Evolutionary conservation across 2,329 filamentous ascomycete genomes (phyloP), one percentile per base, ranked within the genome.

Genomic region (Periconia digitata): DNA sequence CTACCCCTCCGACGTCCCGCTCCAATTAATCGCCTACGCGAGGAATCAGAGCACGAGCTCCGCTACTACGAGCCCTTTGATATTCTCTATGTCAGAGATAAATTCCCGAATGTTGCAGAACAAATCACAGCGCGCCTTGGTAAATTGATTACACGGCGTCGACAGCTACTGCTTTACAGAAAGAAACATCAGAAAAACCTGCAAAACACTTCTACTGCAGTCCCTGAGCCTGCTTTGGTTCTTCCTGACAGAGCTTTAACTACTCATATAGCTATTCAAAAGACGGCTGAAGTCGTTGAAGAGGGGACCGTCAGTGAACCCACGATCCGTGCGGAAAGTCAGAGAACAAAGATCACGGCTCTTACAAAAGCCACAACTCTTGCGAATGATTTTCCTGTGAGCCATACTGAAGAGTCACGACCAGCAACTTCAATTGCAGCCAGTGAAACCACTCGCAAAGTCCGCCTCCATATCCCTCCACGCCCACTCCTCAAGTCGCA

Each of bases 71-170:
- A 53, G 22, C 40, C 23, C 15, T 56, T 51, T 22, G 50, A 56
- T 44, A 17, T 47, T 13, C 15, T 51, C 1, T 43, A 56, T 23
- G 44, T 51, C 7, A 45, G 27, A n/a, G 47, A 53, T 23, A 56
- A 53, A 41, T 49, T 53, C 16, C 45, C 45, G 3, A n/a, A 13
- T 15, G 6, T 51, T 10, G 34, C 41, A n/a, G 17, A 35, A 27
- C 16, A 23, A 2, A 35, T 51, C 5, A 40, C 45, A 13, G 36
- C 29, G 13, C 47, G 50, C 10, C 37, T 56, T 22, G 50, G 39
- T 2, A 53, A 42, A 23, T 38, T 50, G 47, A 56, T 56, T 3
- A 49, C 53, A 15, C 41, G 48, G 7, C 45, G 50, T 8, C 51
- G 53, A 8, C 53, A 56, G 23, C 6, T 56, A 6, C 34, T 56